Evolutionary conservation across 2,329 filamentous ascomycete species (phyloP), one percentile per base, ranked within the genome.

Genomic region (Curvularia eragrostidis): DNA sequence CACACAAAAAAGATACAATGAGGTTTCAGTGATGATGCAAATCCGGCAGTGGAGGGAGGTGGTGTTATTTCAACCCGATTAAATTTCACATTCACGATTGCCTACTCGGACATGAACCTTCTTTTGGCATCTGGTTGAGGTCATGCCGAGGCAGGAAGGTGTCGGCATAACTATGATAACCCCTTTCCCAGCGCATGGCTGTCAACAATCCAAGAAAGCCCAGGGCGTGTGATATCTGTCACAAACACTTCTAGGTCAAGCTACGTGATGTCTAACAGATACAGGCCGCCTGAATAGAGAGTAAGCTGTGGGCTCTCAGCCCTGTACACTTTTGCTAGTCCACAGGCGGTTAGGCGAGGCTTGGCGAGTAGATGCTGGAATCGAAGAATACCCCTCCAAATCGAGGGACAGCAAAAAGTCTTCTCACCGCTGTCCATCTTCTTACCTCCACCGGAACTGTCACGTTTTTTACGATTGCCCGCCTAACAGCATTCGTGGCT

Each of bases 31-130:
- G 34, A 39, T 58, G 56, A 28, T 15, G 21, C n/a, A 18, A 46
- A 18, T 30, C 10, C 21, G 32, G 42, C 43, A 9, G 8, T 15
- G 32, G 19, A 48, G 32, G 30, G 47, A 26, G 48, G 19, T 52
- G 26, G 49, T 39, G 59, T 38, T 42, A 42, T 50, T 52, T 59
- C 38, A 36, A 39, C 44, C 26, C 50, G 49, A 52, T 28, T 48
- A 64, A 59, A 57, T n/a, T 58, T 44, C 50, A 48, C 47, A 52
- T 63, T 56, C 58, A 58, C 47, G 47, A 58, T 58, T 44, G 50
- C 46, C 36, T 48, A 48, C 52, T 60, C 67, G 67, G 66, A 61
- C 61, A 52, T 64, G 59, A 56, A 51, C 55, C 66, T 67, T 52
- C 56, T 64, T 70, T 65, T 56, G 64, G 67, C 55, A 54, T 18